Conservation (phyloP, 1,284 basidiomycete genomes). For the Pholiota adiposa region DNA sequence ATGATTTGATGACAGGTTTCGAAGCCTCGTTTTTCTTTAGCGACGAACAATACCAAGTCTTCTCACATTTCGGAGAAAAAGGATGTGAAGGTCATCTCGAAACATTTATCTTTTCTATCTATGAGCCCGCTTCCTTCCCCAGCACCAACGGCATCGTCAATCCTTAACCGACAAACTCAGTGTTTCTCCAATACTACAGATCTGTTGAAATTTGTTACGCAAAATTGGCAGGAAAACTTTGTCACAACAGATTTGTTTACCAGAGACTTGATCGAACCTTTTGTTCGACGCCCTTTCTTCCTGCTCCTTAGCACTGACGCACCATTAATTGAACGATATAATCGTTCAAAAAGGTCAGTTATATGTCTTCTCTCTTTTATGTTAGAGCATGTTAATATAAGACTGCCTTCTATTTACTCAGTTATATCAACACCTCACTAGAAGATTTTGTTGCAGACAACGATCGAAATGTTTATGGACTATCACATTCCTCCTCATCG, state of each 20-base stretch:
- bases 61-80: not conserved
- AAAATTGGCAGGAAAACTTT: constrained; percentile 80
- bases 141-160: constrained; percentile 24
- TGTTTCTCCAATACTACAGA: constrained; percentile 57
- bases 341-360: constrained; percentile 51
- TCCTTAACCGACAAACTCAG: constrained; percentile 25
- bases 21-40: constrained; percentile 1
- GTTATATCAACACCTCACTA: constrained; percentile 47
- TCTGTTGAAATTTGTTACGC: constrained; percentile 81
- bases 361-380: not conserved
- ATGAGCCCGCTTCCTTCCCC: constrained; percentile 34
- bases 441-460: constrained; percentile 70
- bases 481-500: constrained; percentile 16
- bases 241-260: constrained; percentile 81
- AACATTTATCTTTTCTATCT: constrained; percentile 36
- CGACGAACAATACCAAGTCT: not conserved
- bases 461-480: constrained; percentile 63
- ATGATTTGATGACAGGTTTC: constrained; percentile 6
- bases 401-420: constrained; percentile 7
- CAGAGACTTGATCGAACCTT: constrained; percentile 65
- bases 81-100: constrained; percentile 17
- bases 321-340: constrained; percentile 68
- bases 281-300: constrained; percentile 91
- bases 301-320: constrained; percentile 88
- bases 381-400: not conserved